A percentile compares a stretch with the other conserved stretches of the same genome.
Conservation (phyloP, 2,329 filamentous ascomycete species). For the Ramularia collo-cygni region DNA sequence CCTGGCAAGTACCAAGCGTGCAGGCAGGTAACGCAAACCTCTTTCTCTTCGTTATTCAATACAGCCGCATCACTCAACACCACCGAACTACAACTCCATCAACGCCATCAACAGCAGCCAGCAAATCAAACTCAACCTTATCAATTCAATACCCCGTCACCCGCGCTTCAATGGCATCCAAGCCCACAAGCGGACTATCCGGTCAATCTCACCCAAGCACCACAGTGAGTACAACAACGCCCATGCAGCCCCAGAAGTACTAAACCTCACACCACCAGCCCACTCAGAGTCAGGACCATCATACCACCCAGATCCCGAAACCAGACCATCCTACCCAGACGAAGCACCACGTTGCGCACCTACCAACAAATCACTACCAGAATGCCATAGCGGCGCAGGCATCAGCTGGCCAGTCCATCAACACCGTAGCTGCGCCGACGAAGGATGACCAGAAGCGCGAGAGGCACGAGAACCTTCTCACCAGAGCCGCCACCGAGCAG, state of each 20-base stretch:
- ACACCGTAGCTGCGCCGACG: slow-evolving; percentile 24
- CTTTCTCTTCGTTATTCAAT: too few relatives aligned
- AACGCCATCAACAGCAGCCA: slow-evolving; percentile 4
- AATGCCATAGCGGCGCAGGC: slow-evolving; percentile 16
- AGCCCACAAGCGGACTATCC: slow-evolving; percentile 8
- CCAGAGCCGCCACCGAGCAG: slow-evolving; percentile 4
- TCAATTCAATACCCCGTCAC: slow-evolving; percentile 1
- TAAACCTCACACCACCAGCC: slow-evolving; percentile 6
- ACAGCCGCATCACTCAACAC: slow-evolving; percentile 4
- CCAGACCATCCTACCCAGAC: slow-evolving; percentile 1
- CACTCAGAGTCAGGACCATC: slow-evolving; percentile 15
- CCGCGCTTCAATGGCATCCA: slow-evolving; percentile 8
- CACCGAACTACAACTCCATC: background rate
- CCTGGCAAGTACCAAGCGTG: too few relatives aligned
- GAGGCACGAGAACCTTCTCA: slow-evolving; percentile 24
- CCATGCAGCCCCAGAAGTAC: slow-evolving; percentile 2
- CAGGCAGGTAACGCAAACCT: too few relatives aligned
- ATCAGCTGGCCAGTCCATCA: slow-evolving; percentile 12
- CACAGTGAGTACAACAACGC: slow-evolving; percentile 4
- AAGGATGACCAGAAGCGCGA: slow-evolving; percentile 26
- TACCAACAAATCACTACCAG: slow-evolving; percentile 26
- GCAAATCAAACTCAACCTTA: slow-evolving; percentile 4
- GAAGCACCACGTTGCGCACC: slow-evolving; percentile 12
- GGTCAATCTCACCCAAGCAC: slow-evolving; percentile 10
- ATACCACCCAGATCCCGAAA: too few relatives aligned